These are phyloP conservation scores for Scenedesmus sp. DNA, from an alignment of 163 green algal genomes.

Conservation along the genomic window DNA sequence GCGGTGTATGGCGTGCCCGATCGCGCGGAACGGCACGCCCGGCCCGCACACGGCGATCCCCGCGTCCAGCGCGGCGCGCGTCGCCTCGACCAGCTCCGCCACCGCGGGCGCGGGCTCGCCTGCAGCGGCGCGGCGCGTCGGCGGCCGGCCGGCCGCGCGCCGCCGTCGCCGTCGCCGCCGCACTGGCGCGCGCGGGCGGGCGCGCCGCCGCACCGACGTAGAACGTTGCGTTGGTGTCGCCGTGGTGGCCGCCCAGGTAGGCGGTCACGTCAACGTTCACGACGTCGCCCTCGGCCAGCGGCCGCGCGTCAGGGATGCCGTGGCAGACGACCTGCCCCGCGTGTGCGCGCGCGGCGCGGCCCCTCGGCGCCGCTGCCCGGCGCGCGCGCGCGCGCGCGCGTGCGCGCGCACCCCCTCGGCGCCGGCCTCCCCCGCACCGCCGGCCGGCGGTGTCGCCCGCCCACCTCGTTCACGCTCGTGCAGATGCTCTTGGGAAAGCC, in stretches of 20 bases:
- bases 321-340: slow-evolving; percentile 93
- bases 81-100: slow-evolving; percentile 78
- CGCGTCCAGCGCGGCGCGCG: slow-evolving; percentile 72
- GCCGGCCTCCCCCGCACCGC: too few relatives aligned
- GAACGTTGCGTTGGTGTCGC: slow-evolving; percentile 95
- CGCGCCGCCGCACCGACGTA: slow-evolving; percentile 67
- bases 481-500: slow-evolving; percentile 97
- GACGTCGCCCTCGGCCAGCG: slow-evolving; percentile 84
- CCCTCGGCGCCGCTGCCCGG: too few relatives aligned
- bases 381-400: too few relatives aligned
- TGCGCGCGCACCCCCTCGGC: too few relatives aligned
- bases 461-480: slow-evolving; percentile 96
- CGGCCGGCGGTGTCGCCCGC: too few relatives aligned
- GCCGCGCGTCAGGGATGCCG: slow-evolving; percentile 94
- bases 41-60: slow-evolving; percentile 81
- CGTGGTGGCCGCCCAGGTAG: slow-evolving; percentile 91
- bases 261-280: slow-evolving; percentile 98
- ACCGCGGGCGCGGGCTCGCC: slow-evolving; percentile 52
- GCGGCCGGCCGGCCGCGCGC: background rate
- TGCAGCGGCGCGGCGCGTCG: background rate
- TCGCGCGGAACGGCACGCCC: slow-evolving; percentile 78
- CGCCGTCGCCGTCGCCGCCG: background rate
- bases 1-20: slow-evolving; percentile 70
- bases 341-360: slow-evolving; percentile 51
- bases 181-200: background rate